Conservation (phyloP, 2,329 filamentous ascomycete species). For the Cordyceps militaris region DNA sequence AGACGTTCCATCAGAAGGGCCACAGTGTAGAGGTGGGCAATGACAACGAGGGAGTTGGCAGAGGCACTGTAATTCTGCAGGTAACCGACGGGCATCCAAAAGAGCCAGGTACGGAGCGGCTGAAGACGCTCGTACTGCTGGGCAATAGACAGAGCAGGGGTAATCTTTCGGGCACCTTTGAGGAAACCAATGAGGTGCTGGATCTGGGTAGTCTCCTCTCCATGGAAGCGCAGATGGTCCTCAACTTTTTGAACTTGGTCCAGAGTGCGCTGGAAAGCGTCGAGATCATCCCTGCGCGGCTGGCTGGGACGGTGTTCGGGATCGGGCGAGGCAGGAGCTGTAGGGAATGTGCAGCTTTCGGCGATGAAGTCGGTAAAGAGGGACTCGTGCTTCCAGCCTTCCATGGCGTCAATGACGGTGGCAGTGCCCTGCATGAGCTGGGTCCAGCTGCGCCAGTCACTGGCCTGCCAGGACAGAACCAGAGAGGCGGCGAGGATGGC, state of each 20-base stretch:
- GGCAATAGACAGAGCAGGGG: slow-evolving; percentile 62
- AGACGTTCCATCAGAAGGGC: slow-evolving; percentile 83
- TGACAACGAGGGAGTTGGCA: slow-evolving; percentile 69
- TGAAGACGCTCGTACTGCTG: slow-evolving; percentile 89
- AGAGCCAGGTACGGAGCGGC: slow-evolving; percentile 83
- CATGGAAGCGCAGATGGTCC: slow-evolving; percentile 58
- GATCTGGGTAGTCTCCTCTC: slow-evolving; percentile 62
- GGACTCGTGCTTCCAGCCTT: slow-evolving; percentile 83
- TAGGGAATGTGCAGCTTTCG: slow-evolving; percentile 68
- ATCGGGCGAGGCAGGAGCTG: slow-evolving; percentile 55
- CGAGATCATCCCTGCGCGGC: slow-evolving; percentile 62
- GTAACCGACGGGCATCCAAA: slow-evolving; percentile 86
- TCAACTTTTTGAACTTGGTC: slow-evolving; percentile 63
- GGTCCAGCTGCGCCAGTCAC: slow-evolving; percentile 92
- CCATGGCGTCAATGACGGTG: slow-evolving; percentile 87
- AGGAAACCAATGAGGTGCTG: slow-evolving; percentile 66
- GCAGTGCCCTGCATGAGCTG: slow-evolving; percentile 88
- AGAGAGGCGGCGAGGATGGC: slow-evolving; percentile 87
- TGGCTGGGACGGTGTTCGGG: slow-evolving; percentile 55
- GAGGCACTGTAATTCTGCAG: slow-evolving; percentile 71
- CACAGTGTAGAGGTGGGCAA: slow-evolving; percentile 87
- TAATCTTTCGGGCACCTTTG: slow-evolving; percentile 63
- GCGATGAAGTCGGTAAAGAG: slow-evolving; percentile 76
- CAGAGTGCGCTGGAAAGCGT: slow-evolving; percentile 59
- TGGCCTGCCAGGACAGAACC: slow-evolving; percentile 90